These are phyloP conservation scores for Clarireedia hainanense DNA, from an alignment of 2,329 filamentous ascomycete genomes.

Conservation along the genomic window DNA sequence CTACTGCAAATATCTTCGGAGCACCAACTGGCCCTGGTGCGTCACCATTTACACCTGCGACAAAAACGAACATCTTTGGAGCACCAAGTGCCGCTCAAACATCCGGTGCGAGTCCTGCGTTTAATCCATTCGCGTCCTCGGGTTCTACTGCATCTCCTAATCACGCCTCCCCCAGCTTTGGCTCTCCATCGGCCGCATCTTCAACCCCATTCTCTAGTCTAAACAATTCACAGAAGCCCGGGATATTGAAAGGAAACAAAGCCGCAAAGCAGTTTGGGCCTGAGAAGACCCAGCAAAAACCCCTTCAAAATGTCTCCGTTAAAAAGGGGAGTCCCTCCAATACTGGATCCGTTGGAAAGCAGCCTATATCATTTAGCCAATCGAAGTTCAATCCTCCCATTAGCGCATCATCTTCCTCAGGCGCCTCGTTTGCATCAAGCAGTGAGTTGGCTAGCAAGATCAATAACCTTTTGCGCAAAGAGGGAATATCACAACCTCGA, in stretches of 20 bases:
- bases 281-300: not conserved
- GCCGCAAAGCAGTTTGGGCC: not conserved
- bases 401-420: not conserved
- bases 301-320: not conserved
- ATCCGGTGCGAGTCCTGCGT: slow-evolving; percentile 2
- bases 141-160: not conserved
- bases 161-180: not conserved
- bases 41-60: slow-evolving; percentile 1
- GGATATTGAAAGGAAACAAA: not conserved
- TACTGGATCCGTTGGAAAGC: not conserved
- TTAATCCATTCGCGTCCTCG: slow-evolving; percentile 10
- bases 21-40: not conserved
- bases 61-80: slow-evolving; percentile 10
- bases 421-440: slow-evolving; percentile 8
- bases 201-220: slow-evolving; percentile 1
- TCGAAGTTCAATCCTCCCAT: not conserved
- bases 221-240: not conserved
- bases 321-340: not conserved
- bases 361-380: not conserved
- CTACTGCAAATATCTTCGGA: not conserved
- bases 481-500: slow-evolving; percentile 30
- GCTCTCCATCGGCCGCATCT: not conserved
- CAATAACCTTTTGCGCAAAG: slow-evolving; percentile 43
- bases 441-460: slow-evolving; percentile 40
- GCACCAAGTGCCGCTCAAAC: not conserved